Evolutionary conservation across 768 basidiomycete genomes (phyloP).

Genomic region (Agaricus subrufescens): DNA sequence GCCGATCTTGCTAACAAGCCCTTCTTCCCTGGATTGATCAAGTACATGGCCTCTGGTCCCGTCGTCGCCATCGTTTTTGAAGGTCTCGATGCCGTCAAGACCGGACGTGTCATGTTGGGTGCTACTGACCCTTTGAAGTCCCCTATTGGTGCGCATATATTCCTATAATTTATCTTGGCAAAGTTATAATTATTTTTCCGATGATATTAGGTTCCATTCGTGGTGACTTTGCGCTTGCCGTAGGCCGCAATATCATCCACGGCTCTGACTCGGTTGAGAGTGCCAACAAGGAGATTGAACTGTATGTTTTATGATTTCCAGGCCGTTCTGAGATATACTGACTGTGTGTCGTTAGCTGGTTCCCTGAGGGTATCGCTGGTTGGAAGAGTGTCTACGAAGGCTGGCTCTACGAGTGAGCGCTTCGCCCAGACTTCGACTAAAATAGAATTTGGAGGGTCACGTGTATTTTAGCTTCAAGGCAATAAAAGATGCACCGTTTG

Average conservation of each 20-base stretch:
- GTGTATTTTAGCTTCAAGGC: constrained; percentile 10
- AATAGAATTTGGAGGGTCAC: constrained; percentile 12
- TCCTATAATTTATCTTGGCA: too few species aligned
- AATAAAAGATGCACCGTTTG: constrained; percentile 4
- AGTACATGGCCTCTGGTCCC: constrained; percentile 94
- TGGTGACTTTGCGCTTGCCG: constrained; percentile 91
- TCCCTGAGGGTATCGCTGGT: constrained; percentile 80
- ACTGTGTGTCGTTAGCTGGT: constrained; percentile 59
- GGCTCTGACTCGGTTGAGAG: constrained; percentile 86
- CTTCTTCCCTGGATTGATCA: constrained; percentile 96
- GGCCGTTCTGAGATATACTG: neutral
- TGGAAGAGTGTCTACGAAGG: constrained; percentile 59
- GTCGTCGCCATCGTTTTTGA: constrained; percentile 96
- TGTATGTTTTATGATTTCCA: constrained; percentile 47
- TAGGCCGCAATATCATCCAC: constrained; percentile 93
- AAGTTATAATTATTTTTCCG: constrained; percentile 6
- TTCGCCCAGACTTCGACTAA: neutral
- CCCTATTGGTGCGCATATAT: constrained; percentile 57
- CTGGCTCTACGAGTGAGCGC: constrained; percentile 77
- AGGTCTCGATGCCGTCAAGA: constrained; percentile 92
- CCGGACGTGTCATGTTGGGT: constrained; percentile 93
- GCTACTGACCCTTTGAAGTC: constrained; percentile 95
- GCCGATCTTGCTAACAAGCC: constrained; percentile 89
- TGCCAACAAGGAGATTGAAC: constrained; percentile 90
- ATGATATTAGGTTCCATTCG: constrained; percentile 76